Base-by-base conservation (phyloP, 2,329 filamentous ascomycete genomes). In the Fusarium miscanthi region DNA sequence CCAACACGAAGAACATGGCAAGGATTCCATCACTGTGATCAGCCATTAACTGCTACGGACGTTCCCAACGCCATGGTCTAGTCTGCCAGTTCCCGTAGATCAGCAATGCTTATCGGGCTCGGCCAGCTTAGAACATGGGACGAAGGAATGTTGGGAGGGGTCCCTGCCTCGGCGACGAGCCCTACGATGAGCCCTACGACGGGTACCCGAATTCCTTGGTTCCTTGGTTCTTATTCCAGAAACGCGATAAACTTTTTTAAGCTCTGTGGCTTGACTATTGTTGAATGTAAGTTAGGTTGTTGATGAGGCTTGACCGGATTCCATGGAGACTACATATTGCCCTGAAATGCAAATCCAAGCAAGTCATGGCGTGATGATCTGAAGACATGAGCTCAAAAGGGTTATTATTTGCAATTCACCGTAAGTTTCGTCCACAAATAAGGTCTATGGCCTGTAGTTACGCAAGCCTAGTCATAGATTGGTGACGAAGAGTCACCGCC, bases 51-150 rank as follows among this genome's bases (percentile, higher is more conserved):
- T 61, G 38, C 42, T 58, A n/a, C 31, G 53, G 49, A 42, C 38
- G 42, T 61, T 74, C 61, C 74, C 65, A 66, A 62, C 37, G 43
- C 52, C 49, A 58, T 67, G 74, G 73, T 59, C 48, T 75, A 58
- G 63, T 49, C 63, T 76, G 66, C 51, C 65, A 48, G 59, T 53
- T 76, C 66, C 75, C 73, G 69, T 35, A 74, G 75, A 74, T 77
- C 66, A 77, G 73, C 69, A 60, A 52, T 74, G 72, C 63, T 59
- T 76, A 65, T 73, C 52, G 64, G 54, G 52, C 63, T 60, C 70
- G 63, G 59, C 52, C 65, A 61, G 53, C 63, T 69, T 57, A 58
- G 66, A 64, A 74, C 53, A 70, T 51, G 57, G 66, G 61, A 71
- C 45, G 58, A 67, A 68, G 70, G 70, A 73, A 73, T 68, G 66